Conservation (phyloP, 805 yeast genomes). For the Lipomyces chichibuensis region DNA sequence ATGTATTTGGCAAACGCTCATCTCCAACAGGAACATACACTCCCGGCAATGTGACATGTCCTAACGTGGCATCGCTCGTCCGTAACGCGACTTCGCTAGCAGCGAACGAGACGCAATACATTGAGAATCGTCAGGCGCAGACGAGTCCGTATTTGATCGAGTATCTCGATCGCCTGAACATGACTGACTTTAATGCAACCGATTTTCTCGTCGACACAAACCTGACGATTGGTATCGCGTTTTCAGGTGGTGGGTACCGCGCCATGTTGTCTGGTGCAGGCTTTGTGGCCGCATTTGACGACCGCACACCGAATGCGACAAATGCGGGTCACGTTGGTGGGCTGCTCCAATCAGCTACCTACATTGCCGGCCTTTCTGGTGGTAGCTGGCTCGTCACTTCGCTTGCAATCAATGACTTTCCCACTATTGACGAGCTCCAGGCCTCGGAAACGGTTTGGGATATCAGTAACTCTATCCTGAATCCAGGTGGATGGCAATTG, state of each 20-base stretch:
- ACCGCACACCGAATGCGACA: conserved; percentile 60
- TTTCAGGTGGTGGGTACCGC: conserved; percentile 90
- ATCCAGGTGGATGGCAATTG: conserved; percentile 61
- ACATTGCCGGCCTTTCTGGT: conserved; percentile 77
- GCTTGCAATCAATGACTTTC: conserved; percentile 66
- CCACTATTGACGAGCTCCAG: conserved; percentile 61
- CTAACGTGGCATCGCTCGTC: conserved; percentile 42
- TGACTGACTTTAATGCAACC: conserved; percentile 54
- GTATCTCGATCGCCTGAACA: conserved; percentile 51
- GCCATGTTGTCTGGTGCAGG: conserved; percentile 88
- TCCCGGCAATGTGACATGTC: conserved; percentile 53
- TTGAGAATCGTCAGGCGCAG: conserved; percentile 24
- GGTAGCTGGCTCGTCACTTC: conserved; percentile 81
- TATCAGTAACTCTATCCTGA: conserved; percentile 57
- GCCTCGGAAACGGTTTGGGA: conserved; percentile 61
- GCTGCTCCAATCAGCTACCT: conserved; percentile 65
- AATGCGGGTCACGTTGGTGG: conserved; percentile 66
- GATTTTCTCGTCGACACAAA: conserved; percentile 38
- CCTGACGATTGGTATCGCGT: conserved; percentile 50
- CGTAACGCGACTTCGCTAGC: conserved; percentile 32
- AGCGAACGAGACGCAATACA: conserved; percentile 35
- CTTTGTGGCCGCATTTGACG: conserved; percentile 74
- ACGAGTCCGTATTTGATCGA: conserved; percentile 43
- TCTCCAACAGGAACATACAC: conserved; percentile 51
- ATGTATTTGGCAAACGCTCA: not conserved